Conservation (phyloP, 176 grass and related monocot genomes). For the Zoysia pacifica region DNA sequence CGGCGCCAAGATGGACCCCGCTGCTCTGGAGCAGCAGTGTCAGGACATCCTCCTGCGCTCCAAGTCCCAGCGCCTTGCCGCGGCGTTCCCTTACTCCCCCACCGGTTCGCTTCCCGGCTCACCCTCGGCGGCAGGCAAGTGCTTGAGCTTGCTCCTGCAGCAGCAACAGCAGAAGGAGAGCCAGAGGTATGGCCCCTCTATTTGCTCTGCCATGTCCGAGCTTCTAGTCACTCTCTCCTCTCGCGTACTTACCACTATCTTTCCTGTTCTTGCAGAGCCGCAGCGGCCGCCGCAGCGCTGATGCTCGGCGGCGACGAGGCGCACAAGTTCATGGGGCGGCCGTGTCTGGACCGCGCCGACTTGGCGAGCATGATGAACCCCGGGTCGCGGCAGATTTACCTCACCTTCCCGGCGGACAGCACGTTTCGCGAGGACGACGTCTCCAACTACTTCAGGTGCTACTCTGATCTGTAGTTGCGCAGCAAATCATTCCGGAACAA, state of each 20-base stretch:
- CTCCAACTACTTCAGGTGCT: constrained; percentile 95
- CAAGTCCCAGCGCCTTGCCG: constrained; percentile 78
- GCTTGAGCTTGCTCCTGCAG: constrained; percentile 77
- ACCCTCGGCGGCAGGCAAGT: constrained; percentile 72
- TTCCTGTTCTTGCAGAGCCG: constrained; percentile 46
- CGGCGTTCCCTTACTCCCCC: constrained; percentile 75
- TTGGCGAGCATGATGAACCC: constrained; percentile 82
- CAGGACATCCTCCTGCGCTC: constrained; percentile 86
- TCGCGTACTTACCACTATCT: neutral
- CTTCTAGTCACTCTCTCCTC: neutral
- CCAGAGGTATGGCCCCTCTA: constrained; percentile 56
- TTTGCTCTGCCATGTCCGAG: neutral
- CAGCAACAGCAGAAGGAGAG: constrained; percentile 87
- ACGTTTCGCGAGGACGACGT: constrained; percentile 97
- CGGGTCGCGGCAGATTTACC: constrained; percentile 88
- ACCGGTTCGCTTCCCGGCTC: constrained; percentile 71
- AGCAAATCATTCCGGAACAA: neutral
- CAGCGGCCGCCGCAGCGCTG: constrained; percentile 64
- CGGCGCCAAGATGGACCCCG: constrained; percentile 41
- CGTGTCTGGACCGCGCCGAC: constrained; percentile 60
- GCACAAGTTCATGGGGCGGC: constrained; percentile 79
- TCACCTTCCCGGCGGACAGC: constrained; percentile 98
- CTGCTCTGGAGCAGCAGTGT: constrained; percentile 55
- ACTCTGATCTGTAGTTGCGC: too few relatives aligned
- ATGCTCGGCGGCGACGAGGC: constrained; percentile 79